A percentile compares a stretch with the other conserved stretches of the same genome.
phyloP scores from a whole-genome alignment of 1,284 basidiomycete species.

The Gymnopus androsaceus region DNA sequence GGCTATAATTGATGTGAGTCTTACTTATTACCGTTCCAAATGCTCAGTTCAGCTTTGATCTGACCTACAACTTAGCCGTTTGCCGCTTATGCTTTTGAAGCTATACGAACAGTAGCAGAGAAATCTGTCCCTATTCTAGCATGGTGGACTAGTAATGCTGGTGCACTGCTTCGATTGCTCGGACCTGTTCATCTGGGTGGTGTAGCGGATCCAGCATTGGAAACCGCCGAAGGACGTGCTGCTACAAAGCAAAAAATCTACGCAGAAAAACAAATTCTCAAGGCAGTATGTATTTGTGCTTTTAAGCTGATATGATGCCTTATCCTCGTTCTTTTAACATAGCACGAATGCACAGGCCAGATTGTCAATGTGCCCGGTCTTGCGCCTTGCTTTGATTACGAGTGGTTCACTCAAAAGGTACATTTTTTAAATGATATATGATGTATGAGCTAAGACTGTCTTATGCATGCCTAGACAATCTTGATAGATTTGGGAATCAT shows the following conservation, averaged over 20 bases:
- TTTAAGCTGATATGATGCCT: not conserved
- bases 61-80: slow-evolving; percentile 5
- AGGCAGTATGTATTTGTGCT: not conserved
- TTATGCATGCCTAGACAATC: too few relatives aligned
- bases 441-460: too few relatives aligned
- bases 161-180: not conserved
- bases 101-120: not conserved
- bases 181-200: slow-evolving; percentile 8
- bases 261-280: not conserved
- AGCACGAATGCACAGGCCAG: not conserved
- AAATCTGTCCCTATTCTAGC: not conserved
- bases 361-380: slow-evolving; percentile 11
- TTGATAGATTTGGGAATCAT: too few relatives aligned
- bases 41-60: not conserved
- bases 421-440: not conserved
- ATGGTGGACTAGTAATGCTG: slow-evolving; percentile 5
- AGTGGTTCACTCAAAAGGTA: slow-evolving; percentile 22
- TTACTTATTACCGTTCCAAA: not conserved
- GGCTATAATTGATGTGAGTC: slow-evolving; percentile 10
- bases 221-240: slow-evolving; percentile 6
- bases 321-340: not conserved
- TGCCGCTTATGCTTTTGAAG: slow-evolving; percentile 5
- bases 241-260: not conserved
- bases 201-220: not conserved
- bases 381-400: slow-evolving; percentile 26